Evolutionary conservation across 1,284 basidiomycete species (phyloP), one percentile per base, ranked within the genome.

Genomic region (Peniophora sp.): DNA sequence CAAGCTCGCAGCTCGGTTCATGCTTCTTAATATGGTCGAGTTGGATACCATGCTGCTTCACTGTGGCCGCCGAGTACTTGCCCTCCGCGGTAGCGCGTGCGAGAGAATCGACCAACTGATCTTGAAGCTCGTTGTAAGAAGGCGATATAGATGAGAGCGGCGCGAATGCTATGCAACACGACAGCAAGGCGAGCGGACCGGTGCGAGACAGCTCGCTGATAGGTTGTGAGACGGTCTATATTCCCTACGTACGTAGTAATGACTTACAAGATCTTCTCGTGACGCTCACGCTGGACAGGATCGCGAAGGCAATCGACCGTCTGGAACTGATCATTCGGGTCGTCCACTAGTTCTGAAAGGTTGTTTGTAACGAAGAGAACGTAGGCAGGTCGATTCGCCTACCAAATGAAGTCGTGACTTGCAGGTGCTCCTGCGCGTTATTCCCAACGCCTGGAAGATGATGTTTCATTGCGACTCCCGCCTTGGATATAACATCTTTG

Each of bases 351-450:
- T 49, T 67, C 68, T 66, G 45, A 2, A 8, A 3, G 2, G 20
- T 17, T 36, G 14, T n/a, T 19, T 3, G 24, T 39, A 14, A 20
- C 1, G 3, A 1, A 1, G 16, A n/a, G 14, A 41, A 46, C 23
- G 24, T 38, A 19, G 23, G 46, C n/a, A n/a, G n/a, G 19, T 43
- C 12, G 36, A 45, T 20, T 17, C 12, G 23, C 62, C 20, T 39
- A 68, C 65, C 63, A 16, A 57, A 66, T 34, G 62, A 58, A 39
- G 63, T 27, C 0, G 58, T 58, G 17, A 58, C 49, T 35, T 60
- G 61, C n/a, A 62, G 50, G 52, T 79, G 77, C 50, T 79, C 78
- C 47, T 75, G 74, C 5, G 76, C 61, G 58, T 80, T 79, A 53
- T 64, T 65, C 3, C 77, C 78, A 1, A 79, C 75, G 3, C 75